A percentile compares a stretch with the other conserved stretches of the same genome.
Conservation (phyloP, 2,329 filamentous ascomycete species). For the Dothiorella sarmentorum region DNA sequence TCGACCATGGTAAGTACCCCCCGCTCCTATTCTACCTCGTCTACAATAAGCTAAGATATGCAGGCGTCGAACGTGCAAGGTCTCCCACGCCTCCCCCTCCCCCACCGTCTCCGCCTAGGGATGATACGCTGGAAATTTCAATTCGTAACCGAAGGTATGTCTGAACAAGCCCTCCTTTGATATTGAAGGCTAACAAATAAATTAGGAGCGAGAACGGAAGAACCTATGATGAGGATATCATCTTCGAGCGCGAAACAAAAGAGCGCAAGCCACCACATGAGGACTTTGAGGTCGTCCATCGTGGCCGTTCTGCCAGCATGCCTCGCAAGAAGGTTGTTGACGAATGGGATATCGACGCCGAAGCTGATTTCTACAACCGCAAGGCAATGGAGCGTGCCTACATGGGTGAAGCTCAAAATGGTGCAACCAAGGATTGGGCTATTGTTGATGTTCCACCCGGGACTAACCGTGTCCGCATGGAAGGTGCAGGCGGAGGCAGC, state of each 20-base stretch:
- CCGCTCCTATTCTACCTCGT: background rate
- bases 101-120: constrained; percentile 46
- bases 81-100: constrained; percentile 51
- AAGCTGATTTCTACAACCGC: constrained; percentile 62
- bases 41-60: constrained; percentile 18
- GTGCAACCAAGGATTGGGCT: constrained; percentile 72
- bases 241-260: constrained; percentile 55
- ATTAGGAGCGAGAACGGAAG: constrained; percentile 34
- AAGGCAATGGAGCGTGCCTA: constrained; percentile 66
- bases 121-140: constrained; percentile 55
- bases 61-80: constrained; percentile 46
- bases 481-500: constrained; percentile 69
- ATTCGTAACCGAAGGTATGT: constrained; percentile 39
- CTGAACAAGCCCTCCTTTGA: background rate
- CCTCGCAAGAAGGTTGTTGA: constrained; percentile 48
- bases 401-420: constrained; percentile 70
- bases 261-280: constrained; percentile 24
- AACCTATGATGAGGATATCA: constrained; percentile 62
- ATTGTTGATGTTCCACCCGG: constrained; percentile 83
- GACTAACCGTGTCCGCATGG: constrained; percentile 77
- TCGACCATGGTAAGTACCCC: constrained; percentile 70
- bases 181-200: background rate
- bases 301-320: constrained; percentile 39
- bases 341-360: constrained; percentile 50
- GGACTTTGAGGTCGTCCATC: constrained; percentile 29